These are phyloP conservation scores for Moniliella sp. DNA, from an alignment of 1,284 basidiomycete genomes.

Conservation along the genomic window DNA sequence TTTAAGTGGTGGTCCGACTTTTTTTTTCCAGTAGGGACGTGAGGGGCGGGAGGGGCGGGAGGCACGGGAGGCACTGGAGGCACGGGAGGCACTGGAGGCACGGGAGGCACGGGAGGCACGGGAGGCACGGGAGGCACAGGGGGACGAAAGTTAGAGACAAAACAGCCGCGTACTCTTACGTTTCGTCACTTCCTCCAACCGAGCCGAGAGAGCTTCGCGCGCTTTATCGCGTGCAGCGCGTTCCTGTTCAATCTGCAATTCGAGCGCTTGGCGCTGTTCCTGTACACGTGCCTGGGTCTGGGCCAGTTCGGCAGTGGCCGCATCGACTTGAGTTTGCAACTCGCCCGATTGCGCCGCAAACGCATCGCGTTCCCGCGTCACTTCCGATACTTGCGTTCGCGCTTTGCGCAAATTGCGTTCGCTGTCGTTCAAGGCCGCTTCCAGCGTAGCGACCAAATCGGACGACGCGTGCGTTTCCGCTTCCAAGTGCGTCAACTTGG, in stretches of 20 bases:
- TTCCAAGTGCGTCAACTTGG: constrained; percentile 71
- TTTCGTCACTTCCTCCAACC: constrained; percentile 17
- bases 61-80: no score
- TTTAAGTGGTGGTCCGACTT: no score
- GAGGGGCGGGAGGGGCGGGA: no score
- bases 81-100: no score
- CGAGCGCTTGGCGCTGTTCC: constrained; percentile 19
- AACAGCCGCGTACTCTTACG: constrained; percentile 19
- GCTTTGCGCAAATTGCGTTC: constrained; percentile 24
- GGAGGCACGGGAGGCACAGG: no score
- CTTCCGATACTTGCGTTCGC: constrained; percentile 20
- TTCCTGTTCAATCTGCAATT: constrained; percentile 17
- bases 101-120: no score
- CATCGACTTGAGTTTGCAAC: constrained; percentile 13
- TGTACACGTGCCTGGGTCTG: constrained; percentile 14
- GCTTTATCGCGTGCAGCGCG: constrained; percentile 19
- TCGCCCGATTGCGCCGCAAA: constrained; percentile 15
- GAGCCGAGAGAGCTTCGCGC: constrained; percentile 13
- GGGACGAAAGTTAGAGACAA: constrained; percentile 23
- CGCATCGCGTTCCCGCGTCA: constrained; percentile 19
- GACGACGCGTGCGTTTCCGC: constrained; percentile 71
- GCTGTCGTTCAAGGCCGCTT: constrained; percentile 23
- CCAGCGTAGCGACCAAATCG: constrained; percentile 48
- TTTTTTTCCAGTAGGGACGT: no score
- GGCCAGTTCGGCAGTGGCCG: constrained; percentile 18